Percentiles rank a stretch among this genome's conserved stretches.
Conservation (phyloP, 345 rosid species). For the Odontarrhena argentea region DNA sequence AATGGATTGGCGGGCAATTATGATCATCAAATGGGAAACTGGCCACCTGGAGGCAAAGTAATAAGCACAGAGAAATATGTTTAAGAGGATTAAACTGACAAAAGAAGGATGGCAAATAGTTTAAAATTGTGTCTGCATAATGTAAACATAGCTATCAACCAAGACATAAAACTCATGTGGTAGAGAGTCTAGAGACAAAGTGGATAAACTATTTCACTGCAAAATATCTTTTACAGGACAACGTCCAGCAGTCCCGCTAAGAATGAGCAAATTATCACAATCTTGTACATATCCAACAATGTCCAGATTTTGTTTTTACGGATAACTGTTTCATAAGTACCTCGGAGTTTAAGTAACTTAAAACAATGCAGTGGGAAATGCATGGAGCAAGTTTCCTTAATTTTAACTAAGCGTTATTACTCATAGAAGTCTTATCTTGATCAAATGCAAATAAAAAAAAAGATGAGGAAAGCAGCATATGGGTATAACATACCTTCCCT, state of each 20-base stretch:
- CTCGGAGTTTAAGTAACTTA: not conserved
- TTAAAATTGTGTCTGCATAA: constrained; percentile 1
- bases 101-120: not conserved
- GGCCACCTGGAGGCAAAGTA: constrained; percentile 60
- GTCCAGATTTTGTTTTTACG: not conserved
- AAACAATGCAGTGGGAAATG: constrained; percentile 2
- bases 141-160: constrained; percentile 10
- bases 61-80: not conserved
- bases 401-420: not conserved
- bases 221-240: not conserved
- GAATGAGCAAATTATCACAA: constrained; percentile 16
- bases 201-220: not conserved
- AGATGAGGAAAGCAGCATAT: not conserved
- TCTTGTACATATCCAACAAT: not conserved
- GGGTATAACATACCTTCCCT: constrained; percentile 64
- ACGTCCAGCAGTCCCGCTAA: constrained; percentile 1
- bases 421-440: not conserved
- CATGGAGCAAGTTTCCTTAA: not conserved
- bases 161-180: constrained; percentile 3
- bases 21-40: constrained; percentile 92
- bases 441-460: constrained; percentile 22
- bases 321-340: not conserved
- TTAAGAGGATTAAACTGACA: constrained; percentile 4
- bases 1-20: constrained; percentile 85
- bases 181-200: constrained; percentile 19